Evolutionary conservation across 225 moss, liverwort and hornwort species (phyloP).

Genomic region (Antitrichia curtipendula): DNA sequence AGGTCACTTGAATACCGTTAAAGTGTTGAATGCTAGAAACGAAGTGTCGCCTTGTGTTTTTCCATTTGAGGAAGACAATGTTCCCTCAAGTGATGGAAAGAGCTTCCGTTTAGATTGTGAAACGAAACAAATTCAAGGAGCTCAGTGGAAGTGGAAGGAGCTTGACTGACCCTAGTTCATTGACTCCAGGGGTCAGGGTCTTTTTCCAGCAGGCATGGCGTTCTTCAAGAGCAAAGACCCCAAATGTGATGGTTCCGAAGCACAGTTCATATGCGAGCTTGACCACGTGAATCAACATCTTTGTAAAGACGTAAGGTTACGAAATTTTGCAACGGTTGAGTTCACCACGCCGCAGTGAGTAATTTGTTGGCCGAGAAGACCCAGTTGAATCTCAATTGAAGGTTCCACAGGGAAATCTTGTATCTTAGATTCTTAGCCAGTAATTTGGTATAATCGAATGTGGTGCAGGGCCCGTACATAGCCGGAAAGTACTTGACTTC

Average conservation of each 20-base stretch:
- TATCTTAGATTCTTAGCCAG: not conserved
- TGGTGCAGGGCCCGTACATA: slow-evolving; percentile 30
- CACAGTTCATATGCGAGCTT: slow-evolving; percentile 23
- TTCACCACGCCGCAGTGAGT: not conserved
- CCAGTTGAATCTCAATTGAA: not conserved
- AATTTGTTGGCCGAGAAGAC: not conserved
- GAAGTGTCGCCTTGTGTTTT: not conserved
- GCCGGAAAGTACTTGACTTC: slow-evolving; percentile 26
- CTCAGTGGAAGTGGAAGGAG: not conserved
- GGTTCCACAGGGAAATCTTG: not conserved
- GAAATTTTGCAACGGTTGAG: not conserved
- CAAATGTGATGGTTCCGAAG: slow-evolving; percentile 19
- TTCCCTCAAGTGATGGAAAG: not conserved
- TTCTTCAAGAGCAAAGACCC: slow-evolving; percentile 36
- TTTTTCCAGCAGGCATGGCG: slow-evolving; percentile 14
- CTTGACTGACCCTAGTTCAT: not conserved
- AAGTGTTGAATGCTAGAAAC: not conserved
- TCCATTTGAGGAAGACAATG: not conserved
- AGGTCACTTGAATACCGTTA: not conserved
- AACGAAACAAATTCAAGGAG: not conserved
- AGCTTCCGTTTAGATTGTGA: not conserved
- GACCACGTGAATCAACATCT: slow-evolving; percentile 38
- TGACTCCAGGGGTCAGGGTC: slow-evolving; percentile 16
- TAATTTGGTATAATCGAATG: not conserved
- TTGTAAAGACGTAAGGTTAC: not conserved